These are phyloP conservation scores for Suillus spraguei DNA, from an alignment of 768 basidiomycete species.

Conservation along the genomic window DNA sequence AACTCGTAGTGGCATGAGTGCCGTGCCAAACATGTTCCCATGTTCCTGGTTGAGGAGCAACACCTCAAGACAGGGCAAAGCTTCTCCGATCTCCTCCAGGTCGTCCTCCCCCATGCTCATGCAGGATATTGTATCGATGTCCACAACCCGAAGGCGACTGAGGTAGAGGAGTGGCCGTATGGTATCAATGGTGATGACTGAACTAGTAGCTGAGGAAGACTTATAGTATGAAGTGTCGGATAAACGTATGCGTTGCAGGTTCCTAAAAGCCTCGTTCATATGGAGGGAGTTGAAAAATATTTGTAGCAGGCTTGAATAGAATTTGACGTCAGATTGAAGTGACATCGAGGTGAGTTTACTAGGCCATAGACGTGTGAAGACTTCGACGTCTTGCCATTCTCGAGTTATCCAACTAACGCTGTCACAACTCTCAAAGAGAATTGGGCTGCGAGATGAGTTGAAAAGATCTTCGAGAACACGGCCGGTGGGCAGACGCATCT, in stretches of 20 bases:
- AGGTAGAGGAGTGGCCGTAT: constrained; percentile 38
- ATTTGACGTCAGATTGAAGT: not conserved
- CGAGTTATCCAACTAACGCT: not conserved
- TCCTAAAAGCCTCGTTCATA: not conserved
- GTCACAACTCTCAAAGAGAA: not conserved
- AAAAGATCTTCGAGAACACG: not conserved
- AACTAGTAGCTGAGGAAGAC: fast-evolving
- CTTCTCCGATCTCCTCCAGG: constrained; percentile 44
- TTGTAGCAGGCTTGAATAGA: not conserved
- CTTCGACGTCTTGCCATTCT: not conserved
- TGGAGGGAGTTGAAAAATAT: not conserved
- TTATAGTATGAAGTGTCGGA: not conserved
- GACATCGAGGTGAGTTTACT: not conserved
- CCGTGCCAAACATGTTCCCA: not conserved
- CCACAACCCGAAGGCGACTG: constrained; percentile 35
- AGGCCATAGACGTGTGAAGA: not conserved
- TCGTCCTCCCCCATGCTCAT: constrained; percentile 39
- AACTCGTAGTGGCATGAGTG: not conserved
- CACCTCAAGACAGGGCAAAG: constrained; percentile 45
- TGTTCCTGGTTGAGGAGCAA: constrained; percentile 40
- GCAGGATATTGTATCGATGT: constrained; percentile 28
- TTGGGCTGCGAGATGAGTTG: not conserved
- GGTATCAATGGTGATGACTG: constrained; percentile 19
- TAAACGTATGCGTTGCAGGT: not conserved
- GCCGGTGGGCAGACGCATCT: not conserved